Evolutionary conservation across 805 yeast species (phyloP).

Genomic region (Lachancea sp.): DNA sequence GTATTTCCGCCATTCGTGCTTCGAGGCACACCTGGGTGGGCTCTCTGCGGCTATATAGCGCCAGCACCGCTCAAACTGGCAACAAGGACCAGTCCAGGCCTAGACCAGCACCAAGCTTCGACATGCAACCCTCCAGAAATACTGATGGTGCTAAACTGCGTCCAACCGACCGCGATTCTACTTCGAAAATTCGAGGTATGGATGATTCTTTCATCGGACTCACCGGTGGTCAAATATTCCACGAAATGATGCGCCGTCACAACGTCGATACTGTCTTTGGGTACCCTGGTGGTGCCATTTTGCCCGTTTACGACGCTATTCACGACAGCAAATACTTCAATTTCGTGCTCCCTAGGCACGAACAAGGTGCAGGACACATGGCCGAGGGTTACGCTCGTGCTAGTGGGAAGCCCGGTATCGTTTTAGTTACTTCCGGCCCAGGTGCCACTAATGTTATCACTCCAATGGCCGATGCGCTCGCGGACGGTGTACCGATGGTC

Average conservation of each 20-base stretch:
- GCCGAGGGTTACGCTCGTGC: slow-evolving; percentile 99
- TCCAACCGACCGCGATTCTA: slow-evolving; percentile 8
- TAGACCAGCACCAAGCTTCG: slow-evolving; percentile 35
- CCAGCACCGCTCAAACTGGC: slow-evolving; percentile 13
- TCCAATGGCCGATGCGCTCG: slow-evolving; percentile 96
- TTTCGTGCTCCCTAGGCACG: slow-evolving; percentile 91
- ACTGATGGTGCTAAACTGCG: slow-evolving; percentile 12
- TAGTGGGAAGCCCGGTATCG: slow-evolving; percentile 93
- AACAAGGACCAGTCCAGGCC: slow-evolving; percentile 21
- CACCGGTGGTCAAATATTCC: slow-evolving; percentile 98
- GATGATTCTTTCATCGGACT: slow-evolving; percentile 89
- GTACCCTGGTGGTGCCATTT: slow-evolving; percentile 97
- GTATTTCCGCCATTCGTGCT: slow-evolving; percentile 5
- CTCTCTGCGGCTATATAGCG: slow-evolving; percentile 9
- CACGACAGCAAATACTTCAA: slow-evolving; percentile 83
- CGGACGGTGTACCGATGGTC: slow-evolving; percentile 95
- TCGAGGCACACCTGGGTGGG: slow-evolving; percentile 1
- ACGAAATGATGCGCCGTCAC: slow-evolving; percentile 97
- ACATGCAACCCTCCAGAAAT: slow-evolving; percentile 19
- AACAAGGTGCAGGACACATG: slow-evolving; percentile 99
- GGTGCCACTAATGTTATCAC: slow-evolving; percentile 98
- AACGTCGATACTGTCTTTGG: slow-evolving; percentile 95
- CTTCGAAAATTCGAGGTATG: slow-evolving; percentile 32
- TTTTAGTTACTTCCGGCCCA: slow-evolving; percentile 97
- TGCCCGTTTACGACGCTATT: slow-evolving; percentile 96